Evolutionary conservation across 139 green algal species (phyloP).

Genomic region (Choricystis sp.): DNA sequence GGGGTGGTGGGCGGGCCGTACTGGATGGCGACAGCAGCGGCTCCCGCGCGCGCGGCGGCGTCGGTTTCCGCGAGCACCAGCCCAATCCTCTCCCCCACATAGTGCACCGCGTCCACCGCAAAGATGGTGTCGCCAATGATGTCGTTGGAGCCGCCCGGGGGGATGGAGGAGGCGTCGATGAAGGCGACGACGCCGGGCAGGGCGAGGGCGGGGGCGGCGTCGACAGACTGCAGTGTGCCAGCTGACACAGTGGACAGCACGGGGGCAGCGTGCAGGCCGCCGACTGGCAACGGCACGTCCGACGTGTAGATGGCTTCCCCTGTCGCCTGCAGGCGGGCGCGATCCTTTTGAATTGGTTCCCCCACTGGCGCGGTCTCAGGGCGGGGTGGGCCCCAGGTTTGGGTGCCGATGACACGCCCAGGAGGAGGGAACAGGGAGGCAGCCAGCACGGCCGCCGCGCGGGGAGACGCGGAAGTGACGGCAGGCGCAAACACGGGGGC

Average conservation of each 20-base stretch:
- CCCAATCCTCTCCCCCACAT: conserved; percentile 8
- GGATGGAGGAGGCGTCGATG: conserved; percentile 28
- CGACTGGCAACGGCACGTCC: conserved; percentile 53
- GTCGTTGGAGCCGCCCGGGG: conserved; percentile 47
- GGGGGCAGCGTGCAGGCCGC: conserved; percentile 56
- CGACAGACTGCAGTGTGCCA: conserved; percentile 51
- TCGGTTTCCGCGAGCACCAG: conserved; percentile 1
- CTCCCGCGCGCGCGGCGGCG: not conserved
- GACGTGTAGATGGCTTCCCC: conserved; percentile 84
- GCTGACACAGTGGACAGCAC: conserved; percentile 64
- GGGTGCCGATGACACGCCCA: not conserved
- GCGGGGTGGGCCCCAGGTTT: too few relatives aligned
- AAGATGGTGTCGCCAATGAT: conserved; percentile 25
- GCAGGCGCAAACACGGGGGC: not conserved
- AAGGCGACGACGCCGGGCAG: conserved; percentile 18
- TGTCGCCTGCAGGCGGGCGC: not conserved
- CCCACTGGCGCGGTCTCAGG: not conserved
- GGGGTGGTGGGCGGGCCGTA: conserved; percentile 1
- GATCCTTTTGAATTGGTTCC: not conserved
- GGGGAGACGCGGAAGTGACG: not conserved
- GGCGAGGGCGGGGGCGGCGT: conserved; percentile 37
- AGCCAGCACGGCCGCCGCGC: not conserved
- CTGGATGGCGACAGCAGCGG: conserved; percentile 1
- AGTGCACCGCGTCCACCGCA: conserved; percentile 1
- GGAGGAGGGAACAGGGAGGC: too few relatives aligned